Evolutionary conservation across 1,139 yeast species (phyloP).

Genomic region (Nakaseomyces nivariensis): DNA sequence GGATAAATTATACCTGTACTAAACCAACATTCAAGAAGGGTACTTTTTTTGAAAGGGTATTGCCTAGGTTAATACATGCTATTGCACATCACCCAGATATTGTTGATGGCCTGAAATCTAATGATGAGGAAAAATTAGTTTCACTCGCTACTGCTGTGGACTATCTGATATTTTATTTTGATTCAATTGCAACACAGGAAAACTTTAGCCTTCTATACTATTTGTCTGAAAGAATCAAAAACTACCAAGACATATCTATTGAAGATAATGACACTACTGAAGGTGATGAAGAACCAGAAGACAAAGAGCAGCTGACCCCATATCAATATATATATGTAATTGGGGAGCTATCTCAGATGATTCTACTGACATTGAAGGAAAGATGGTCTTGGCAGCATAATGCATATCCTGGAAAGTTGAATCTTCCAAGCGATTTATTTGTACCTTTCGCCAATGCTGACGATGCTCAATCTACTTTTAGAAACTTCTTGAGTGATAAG

Average conservation of each 20-base stretch:
- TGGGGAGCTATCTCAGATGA: slow-evolving; percentile 64
- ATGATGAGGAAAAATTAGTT: slow-evolving; percentile 25
- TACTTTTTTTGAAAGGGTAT: slow-evolving; percentile 49
- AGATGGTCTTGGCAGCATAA: slow-evolving; percentile 57
- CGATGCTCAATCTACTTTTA: slow-evolving; percentile 31
- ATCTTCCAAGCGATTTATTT: slow-evolving; percentile 57
- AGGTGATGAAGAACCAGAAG: slow-evolving; percentile 5
- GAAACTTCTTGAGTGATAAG: slow-evolving; percentile 19
- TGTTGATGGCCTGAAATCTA: slow-evolving; percentile 33
- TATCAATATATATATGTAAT: slow-evolving; percentile 37
- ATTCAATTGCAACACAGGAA: slow-evolving; percentile 50
- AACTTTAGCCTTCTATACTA: slow-evolving; percentile 69
- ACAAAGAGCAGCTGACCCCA: slow-evolving; percentile 27
- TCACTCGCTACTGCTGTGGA: slow-evolving; percentile 46
- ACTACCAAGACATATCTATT: slow-evolving; percentile 50
- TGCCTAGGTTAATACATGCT: slow-evolving; percentile 59
- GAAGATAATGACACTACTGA: slow-evolving; percentile 31
- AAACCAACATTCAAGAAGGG: slow-evolving; percentile 35
- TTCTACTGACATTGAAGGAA: slow-evolving; percentile 50
- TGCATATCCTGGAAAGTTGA: slow-evolving; percentile 74
- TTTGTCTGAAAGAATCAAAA: slow-evolving; percentile 70
- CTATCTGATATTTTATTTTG: slow-evolving; percentile 51
- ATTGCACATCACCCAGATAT: slow-evolving; percentile 71
- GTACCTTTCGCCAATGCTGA: slow-evolving; percentile 39
- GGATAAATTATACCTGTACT: slow-evolving; percentile 57